A percentile compares a stretch with the other conserved stretches of the same genome.
Evolutionary conservation across 1,284 basidiomycete genomes (phyloP).

Genomic region (Cryptococcus maquisensis): DNA sequence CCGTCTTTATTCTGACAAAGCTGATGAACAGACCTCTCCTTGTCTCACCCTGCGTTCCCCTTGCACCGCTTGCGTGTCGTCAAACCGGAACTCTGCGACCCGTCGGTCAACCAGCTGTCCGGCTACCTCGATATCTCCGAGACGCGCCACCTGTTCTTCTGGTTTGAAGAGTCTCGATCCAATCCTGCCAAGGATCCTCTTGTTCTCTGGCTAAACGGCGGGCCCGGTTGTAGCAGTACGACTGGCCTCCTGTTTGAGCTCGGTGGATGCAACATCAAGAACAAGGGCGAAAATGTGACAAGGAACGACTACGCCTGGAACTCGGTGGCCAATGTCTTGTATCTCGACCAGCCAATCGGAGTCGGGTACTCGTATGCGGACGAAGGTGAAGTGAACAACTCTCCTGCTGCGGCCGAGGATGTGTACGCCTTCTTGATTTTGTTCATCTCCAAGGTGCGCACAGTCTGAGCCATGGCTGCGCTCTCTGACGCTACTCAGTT

Average conservation of each 20-base stretch:
- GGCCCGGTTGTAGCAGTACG: constrained; percentile 53
- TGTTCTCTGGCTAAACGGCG: constrained; percentile 64
- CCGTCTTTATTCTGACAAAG: constrained; percentile 33
- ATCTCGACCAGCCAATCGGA: constrained; percentile 63
- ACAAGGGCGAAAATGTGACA: constrained; percentile 63
- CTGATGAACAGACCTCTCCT: constrained; percentile 31
- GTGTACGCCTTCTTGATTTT: constrained; percentile 86
- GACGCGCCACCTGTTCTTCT: constrained; percentile 56
- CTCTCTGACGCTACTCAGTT: constrained; percentile 22
- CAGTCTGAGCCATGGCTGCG: neutral
- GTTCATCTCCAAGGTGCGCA: constrained; percentile 63
- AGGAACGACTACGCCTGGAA: constrained; percentile 77
- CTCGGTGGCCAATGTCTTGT: constrained; percentile 50
- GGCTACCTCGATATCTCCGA: constrained; percentile 85
- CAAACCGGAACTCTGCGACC: constrained; percentile 69
- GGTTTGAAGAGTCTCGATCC: constrained; percentile 61
- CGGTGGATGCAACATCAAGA: constrained; percentile 70
- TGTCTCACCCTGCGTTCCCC: constrained; percentile 67
- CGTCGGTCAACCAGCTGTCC: constrained; percentile 76
- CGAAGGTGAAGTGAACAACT: constrained; percentile 61
- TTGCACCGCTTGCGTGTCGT: constrained; percentile 68
- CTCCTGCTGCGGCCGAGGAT: constrained; percentile 59
- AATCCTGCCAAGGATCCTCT: constrained; percentile 72
- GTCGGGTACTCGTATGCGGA: constrained; percentile 84
- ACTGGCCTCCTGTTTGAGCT: constrained; percentile 72